Evolutionary conservation across 2,329 filamentous ascomycete genomes (phyloP).

Genomic region (Saccharata proteae): DNA sequence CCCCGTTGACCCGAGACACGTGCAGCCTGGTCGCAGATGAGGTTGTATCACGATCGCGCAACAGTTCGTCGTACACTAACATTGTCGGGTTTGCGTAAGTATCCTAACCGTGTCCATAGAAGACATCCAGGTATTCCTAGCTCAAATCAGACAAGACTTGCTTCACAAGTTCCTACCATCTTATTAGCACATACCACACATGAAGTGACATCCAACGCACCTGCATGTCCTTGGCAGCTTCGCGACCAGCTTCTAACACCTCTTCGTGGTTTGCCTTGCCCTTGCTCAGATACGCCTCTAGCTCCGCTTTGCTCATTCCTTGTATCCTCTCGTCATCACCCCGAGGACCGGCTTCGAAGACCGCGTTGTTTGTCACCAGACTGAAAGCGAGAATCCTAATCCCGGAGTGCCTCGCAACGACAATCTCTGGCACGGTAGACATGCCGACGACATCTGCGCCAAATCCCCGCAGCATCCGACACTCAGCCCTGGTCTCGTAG

Average conservation of each 20-base stretch:
- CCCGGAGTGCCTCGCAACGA: constrained; percentile 52
- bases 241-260: constrained; percentile 48
- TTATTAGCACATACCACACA: constrained; percentile 6
- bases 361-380: constrained; percentile 53
- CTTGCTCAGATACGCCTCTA: constrained; percentile 43
- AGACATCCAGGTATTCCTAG: constrained; percentile 4
- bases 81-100: too few species aligned
- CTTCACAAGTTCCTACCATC: constrained; percentile 28
- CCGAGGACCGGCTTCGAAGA: constrained; percentile 45
- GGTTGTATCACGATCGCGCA: too few species aligned
- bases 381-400: constrained; percentile 53
- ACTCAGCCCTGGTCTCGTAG: constrained; percentile 55
- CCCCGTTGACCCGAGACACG: too few species aligned
- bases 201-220: constrained; percentile 17
- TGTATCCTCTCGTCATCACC: constrained; percentile 46
- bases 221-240: constrained; percentile 53
- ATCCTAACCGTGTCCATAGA: too few species aligned
- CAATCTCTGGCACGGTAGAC: constrained; percentile 58
- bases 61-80: too few species aligned
- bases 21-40: too few species aligned
- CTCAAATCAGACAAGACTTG: constrained; percentile 31
- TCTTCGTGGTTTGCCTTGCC: constrained; percentile 55
- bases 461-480: constrained; percentile 46
- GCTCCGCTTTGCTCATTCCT: constrained; percentile 35
- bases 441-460: constrained; percentile 61